Evolutionary conservation across 441 rosid genomes (phyloP), one percentile per base, ranked within the genome.

Genomic region (Corymbia citriodora): DNA sequence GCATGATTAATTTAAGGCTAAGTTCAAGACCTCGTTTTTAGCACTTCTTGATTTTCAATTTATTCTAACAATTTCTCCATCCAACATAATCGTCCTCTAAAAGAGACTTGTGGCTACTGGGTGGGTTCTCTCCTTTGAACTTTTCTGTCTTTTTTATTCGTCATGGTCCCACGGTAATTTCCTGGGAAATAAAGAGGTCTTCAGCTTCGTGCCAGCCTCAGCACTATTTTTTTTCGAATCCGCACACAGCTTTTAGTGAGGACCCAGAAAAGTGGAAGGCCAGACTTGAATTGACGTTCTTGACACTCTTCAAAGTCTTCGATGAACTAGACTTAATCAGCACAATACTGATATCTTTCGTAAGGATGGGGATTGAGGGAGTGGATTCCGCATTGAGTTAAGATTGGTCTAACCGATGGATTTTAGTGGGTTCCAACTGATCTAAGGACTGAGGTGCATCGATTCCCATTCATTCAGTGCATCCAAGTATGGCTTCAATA

Each of bases 201-300:
- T 25, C 31, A 3, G 10, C 68, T 27, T 61, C 16, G 5, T 12
- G n/a, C 31, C 16, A 12, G 31, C 8, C 31, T 27, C 68, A 61
- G n/a, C 68, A 61, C 31, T 7, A 1, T 23, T 27, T 3, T 55
- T 0, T 13, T 27, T 63, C 23, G 1, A 2, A 29, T 63, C 33
- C 17, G 0, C 6, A 29, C 6, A 27, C 33, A 63, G 33, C 2
- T 1, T 17, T 1, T 29, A 3, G 17, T 29, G 4, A 9, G 70
- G 17, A 29, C 33, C 17, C 17, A 29, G 33, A 63, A 63, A 29
- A 12, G 70, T 63, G 31, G 33, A 27, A 25, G 9, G 33, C 70
- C 29, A 29, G 70, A 59, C 65, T 25, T 23, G 65, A 59, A 25
- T 59, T 63, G 70, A 63, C 14, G 33, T 63, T 63, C 33, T 63